Conservation (phyloP, 257 asterid genomes). For the Fraxinus quadrangulata region DNA sequence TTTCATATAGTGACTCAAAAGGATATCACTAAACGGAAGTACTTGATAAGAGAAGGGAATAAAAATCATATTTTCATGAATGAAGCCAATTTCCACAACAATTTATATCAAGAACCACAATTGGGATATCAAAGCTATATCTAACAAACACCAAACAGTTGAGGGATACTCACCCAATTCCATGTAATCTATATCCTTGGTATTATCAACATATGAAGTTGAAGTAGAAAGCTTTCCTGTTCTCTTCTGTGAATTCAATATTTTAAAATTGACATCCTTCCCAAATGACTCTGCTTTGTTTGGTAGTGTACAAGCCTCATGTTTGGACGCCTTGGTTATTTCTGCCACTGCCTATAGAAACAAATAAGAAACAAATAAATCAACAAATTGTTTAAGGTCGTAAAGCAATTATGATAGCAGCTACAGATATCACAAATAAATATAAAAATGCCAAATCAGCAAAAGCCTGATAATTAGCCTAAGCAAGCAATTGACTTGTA, state of each 20-base stretch:
- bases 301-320: constrained; percentile 72
- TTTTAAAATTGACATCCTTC: constrained; percentile 45
- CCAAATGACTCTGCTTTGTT: constrained; percentile 56
- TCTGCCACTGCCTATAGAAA: constrained; percentile 76
- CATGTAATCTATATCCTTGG: constrained; percentile 24
- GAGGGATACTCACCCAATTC: constrained; percentile 42
- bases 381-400: constrained; percentile 10
- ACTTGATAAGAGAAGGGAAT: not conserved
- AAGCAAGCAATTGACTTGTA: not conserved
- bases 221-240: constrained; percentile 31
- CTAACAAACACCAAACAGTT: constrained; percentile 22
- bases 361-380: constrained; percentile 26
- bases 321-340: constrained; percentile 73
- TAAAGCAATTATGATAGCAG: not conserved
- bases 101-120: constrained; percentile 14
- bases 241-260: constrained; percentile 42
- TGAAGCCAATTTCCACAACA: not conserved
- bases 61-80: constrained; percentile 10
- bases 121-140: not conserved
- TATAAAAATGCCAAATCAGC: not conserved
- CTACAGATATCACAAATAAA: not conserved
- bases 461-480: not conserved
- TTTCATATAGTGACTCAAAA: constrained; percentile 5
- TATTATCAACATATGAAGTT: constrained; percentile 29
- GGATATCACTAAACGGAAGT: constrained; percentile 1